These are phyloP conservation scores for Diplodia intermedia DNA, from an alignment of 2,329 filamentous ascomycete species.

Conservation along the genomic window DNA sequence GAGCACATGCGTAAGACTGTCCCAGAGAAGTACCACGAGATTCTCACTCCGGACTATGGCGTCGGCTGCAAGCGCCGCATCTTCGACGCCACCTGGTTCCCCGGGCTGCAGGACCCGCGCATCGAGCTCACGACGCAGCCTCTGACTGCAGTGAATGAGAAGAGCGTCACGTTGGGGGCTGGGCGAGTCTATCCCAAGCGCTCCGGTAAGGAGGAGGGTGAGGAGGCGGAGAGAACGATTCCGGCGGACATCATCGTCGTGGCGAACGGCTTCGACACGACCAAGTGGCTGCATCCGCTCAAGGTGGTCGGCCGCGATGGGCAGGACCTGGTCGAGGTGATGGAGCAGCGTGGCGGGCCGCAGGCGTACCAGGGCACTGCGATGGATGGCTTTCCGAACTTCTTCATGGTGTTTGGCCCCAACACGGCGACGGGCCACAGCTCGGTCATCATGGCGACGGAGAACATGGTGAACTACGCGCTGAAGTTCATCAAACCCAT, in stretches of 20 bases:
- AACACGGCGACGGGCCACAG: conserved; percentile 69
- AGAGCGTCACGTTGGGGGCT: conserved; percentile 60
- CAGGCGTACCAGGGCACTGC: conserved; percentile 67
- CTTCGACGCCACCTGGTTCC: conserved; percentile 64
- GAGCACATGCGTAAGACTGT: conserved; percentile 57
- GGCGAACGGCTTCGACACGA: conserved; percentile 67
- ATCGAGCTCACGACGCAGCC: conserved; percentile 62
- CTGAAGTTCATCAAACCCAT: conserved; percentile 65
- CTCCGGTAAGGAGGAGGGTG: conserved; percentile 13
- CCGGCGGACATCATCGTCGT: conserved; percentile 67
- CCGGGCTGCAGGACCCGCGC: conserved; percentile 60
- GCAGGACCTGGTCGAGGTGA: conserved; percentile 61
- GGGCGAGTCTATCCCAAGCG: conserved; percentile 54
- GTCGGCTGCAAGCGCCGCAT: conserved; percentile 71
- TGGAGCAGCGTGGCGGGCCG: conserved; percentile 65
- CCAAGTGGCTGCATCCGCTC: conserved; percentile 61
- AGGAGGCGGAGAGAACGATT: conserved; percentile 48
- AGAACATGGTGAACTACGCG: conserved; percentile 67
- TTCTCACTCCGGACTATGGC: conserved; percentile 67
- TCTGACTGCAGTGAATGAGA: conserved; percentile 57
- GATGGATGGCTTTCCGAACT: conserved; percentile 69
- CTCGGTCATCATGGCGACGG: conserved; percentile 64
- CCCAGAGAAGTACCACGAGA: conserved; percentile 66
- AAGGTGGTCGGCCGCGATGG: conserved; percentile 60
- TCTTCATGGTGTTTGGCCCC: conserved; percentile 69